A percentile compares a stretch with the other conserved stretches of the same genome.
Evolutionary conservation across 2,329 filamentous ascomycete genomes (phyloP).

Genomic region (Colletotrichum eleusines): DNA sequence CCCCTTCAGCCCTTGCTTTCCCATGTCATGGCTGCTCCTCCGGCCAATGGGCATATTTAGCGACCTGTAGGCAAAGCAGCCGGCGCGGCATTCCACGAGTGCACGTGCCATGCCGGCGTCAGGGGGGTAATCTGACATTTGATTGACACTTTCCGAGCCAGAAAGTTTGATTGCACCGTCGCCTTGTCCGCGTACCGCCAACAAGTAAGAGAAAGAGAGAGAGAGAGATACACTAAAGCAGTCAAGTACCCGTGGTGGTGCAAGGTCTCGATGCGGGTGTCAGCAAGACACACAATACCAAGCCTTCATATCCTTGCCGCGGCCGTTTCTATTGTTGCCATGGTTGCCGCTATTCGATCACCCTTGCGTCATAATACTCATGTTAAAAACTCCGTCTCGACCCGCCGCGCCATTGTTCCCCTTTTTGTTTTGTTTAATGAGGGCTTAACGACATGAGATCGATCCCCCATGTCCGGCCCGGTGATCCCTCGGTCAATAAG

Average conservation of each 20-base stretch:
- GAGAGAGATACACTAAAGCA: background rate
- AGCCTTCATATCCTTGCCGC: background rate
- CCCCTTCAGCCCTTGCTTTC: background rate
- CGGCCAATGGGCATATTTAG: slow-evolving; percentile 33
- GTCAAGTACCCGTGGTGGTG: background rate
- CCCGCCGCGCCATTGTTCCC: slow-evolving; percentile 26
- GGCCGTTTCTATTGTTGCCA: slow-evolving; percentile 5
- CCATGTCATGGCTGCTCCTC: background rate
- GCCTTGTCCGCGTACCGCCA: background rate
- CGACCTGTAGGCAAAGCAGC: slow-evolving; percentile 31
- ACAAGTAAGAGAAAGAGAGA: background rate
- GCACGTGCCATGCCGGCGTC: slow-evolving; percentile 36
- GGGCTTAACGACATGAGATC: slow-evolving; percentile 9
- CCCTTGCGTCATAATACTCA: slow-evolving; percentile 12
- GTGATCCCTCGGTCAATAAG: slow-evolving; percentile 30
- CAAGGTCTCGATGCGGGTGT: background rate
- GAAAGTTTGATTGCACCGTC: slow-evolving; percentile 22
- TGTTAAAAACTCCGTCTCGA: slow-evolving; percentile 29
- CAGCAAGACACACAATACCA: background rate
- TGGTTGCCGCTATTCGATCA: slow-evolving; percentile 1
- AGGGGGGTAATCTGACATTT: slow-evolving; percentile 31
- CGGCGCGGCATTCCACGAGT: slow-evolving; percentile 21
- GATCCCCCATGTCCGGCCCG: slow-evolving; percentile 17
- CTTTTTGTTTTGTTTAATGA: slow-evolving; percentile 36
- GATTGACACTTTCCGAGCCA: slow-evolving; percentile 4